Conservation (phyloP, 805 yeast species). For the Isabelozyma rhagii region DNA sequence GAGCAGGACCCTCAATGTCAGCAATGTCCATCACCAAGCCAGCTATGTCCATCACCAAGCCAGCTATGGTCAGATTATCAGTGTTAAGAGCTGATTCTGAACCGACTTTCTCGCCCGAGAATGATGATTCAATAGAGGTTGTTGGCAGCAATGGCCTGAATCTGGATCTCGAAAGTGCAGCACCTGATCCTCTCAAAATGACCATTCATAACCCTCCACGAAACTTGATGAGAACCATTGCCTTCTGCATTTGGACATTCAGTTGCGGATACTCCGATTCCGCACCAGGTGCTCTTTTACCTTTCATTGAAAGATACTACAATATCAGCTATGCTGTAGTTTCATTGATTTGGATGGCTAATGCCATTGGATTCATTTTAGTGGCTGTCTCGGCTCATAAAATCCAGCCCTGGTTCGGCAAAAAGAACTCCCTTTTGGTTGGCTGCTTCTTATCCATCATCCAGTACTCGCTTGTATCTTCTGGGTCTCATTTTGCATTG, state of each 20-base stretch:
- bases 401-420: slow-evolving; percentile 40
- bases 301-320: slow-evolving; percentile 49
- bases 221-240: slow-evolving; percentile 40
- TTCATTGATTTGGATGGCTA: slow-evolving; percentile 56
- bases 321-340: slow-evolving; percentile 49
- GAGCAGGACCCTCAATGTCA: not conserved
- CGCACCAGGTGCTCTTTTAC: slow-evolving; percentile 60
- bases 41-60: not conserved
- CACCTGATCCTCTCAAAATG: slow-evolving; percentile 19
- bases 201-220: slow-evolving; percentile 40
- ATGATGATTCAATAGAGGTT: not conserved
- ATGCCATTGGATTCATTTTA: slow-evolving; percentile 52
- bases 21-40: not conserved
- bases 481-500: slow-evolving; percentile 49
- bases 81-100: not conserved
- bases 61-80: not conserved
- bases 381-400: slow-evolving; percentile 49
- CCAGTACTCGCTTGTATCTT: slow-evolving; percentile 44
- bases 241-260: slow-evolving; percentile 40
- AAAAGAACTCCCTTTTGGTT: slow-evolving; percentile 32
- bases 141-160: not conserved
- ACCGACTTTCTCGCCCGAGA: not conserved
- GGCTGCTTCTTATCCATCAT: slow-evolving; percentile 34
- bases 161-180: slow-evolving; percentile 1
- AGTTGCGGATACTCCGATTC: slow-evolving; percentile 50